Conservation (phyloP, 1,139 yeast species). For the Sugiyamaella grinbergsii region DNA sequence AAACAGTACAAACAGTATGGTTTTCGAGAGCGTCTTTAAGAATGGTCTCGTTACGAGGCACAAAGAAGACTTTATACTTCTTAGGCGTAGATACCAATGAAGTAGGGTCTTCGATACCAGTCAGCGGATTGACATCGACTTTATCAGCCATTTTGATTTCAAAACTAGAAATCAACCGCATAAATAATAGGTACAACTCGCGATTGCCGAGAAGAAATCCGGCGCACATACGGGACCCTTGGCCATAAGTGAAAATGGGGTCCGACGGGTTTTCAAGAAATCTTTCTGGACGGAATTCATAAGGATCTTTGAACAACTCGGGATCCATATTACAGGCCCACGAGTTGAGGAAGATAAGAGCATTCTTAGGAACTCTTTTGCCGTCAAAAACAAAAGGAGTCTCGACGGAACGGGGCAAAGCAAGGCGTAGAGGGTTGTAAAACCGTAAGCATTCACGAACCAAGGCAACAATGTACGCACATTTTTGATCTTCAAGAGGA, state of each 20-base stretch:
- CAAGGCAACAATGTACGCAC: slow-evolving; percentile 57
- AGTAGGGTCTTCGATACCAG: slow-evolving; percentile 31
- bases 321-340: slow-evolving; percentile 71
- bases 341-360: slow-evolving; percentile 64
- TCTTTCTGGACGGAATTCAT: slow-evolving; percentile 57
- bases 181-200: slow-evolving; percentile 55
- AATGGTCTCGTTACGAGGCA: slow-evolving; percentile 27
- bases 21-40: slow-evolving; percentile 20
- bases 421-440: slow-evolving; percentile 62
- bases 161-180: slow-evolving; percentile 47
- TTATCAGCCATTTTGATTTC: slow-evolving; percentile 37
- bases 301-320: slow-evolving; percentile 49
- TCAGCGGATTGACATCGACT: slow-evolving; percentile 30
- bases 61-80: slow-evolving; percentile 28
- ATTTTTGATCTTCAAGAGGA: slow-evolving; percentile 43
- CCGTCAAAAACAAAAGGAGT: slow-evolving; percentile 48
- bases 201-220: slow-evolving; percentile 62
- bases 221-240: slow-evolving; percentile 68
- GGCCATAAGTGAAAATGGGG: slow-evolving; percentile 63
- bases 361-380: slow-evolving; percentile 53
- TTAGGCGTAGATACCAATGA: slow-evolving; percentile 32
- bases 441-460: slow-evolving; percentile 61
- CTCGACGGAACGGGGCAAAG: slow-evolving; percentile 64
- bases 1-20: slow-evolving; percentile 11
- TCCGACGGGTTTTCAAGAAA: slow-evolving; percentile 49